Conservation (phyloP, 2,329 filamentous ascomycete species). For the Westerdykella aurantiaca region DNA sequence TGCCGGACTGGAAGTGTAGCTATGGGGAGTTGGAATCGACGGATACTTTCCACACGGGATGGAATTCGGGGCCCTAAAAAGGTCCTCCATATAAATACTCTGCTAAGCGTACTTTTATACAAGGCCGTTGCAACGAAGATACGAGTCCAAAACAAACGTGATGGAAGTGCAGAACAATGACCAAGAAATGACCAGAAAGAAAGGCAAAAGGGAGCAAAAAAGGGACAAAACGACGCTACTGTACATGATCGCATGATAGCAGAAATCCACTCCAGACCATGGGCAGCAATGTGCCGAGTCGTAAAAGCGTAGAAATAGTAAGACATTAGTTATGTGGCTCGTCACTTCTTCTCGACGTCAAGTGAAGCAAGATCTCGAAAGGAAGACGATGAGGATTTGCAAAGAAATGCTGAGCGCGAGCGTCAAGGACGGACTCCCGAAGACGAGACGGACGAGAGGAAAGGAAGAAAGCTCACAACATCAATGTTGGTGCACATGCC, state of each 20-base stretch:
- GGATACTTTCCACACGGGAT: no score
- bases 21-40: no score
- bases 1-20: no score
- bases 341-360: constrained; percentile 22
- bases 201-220: no score
- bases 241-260: constrained; percentile 24
- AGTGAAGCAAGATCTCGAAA: constrained; percentile 24
- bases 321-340: no score
- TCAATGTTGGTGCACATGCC: constrained; percentile 21
- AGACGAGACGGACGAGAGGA: constrained; percentile 5
- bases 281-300: constrained; percentile 13
- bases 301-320: neutral
- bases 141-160: constrained; percentile 8
- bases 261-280: constrained; percentile 4
- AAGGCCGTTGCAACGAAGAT: constrained; percentile 23
- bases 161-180: constrained; percentile 8
- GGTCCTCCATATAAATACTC: constrained; percentile 26
- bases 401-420: constrained; percentile 16
- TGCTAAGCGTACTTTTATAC: constrained; percentile 35
- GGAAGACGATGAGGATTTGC: constrained; percentile 10
- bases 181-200: constrained; percentile 7
- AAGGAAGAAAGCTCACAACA: constrained; percentile 16
- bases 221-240: constrained; percentile 21
- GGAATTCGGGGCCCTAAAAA: neutral
- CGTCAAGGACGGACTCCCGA: constrained; percentile 6